Evolutionary conservation across 2,329 filamentous ascomycete genomes (phyloP).

Genomic region (Cadophora gregata): DNA sequence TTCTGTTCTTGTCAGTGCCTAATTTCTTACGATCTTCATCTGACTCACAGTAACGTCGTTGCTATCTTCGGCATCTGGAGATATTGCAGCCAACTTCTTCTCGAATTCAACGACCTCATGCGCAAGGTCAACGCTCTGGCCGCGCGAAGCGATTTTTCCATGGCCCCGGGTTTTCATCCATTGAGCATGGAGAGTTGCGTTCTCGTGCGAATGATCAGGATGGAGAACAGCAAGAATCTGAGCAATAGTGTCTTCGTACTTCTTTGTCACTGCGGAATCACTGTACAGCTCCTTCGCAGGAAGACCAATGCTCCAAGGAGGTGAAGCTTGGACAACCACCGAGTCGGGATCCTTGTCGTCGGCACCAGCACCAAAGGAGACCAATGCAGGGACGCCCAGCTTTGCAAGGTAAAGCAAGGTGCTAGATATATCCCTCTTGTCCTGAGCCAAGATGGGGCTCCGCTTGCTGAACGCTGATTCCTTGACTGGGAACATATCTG

Average conservation of each 20-base stretch:
- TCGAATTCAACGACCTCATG: conserved; percentile 62
- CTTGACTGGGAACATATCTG: conserved; percentile 50
- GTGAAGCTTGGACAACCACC: conserved; percentile 54
- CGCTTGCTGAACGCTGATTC: conserved; percentile 23
- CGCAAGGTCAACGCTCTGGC: conserved; percentile 31
- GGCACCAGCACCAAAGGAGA: conserved; percentile 39
- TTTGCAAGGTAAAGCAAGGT: conserved; percentile 54
- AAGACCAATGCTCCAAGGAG: conserved; percentile 58
- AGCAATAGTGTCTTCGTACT: conserved; percentile 55
- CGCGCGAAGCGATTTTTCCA: conserved; percentile 26
- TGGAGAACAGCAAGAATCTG: conserved; percentile 37
- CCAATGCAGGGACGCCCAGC: conserved; percentile 50
- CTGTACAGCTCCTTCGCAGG: conserved; percentile 67
- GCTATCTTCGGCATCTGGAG: conserved; percentile 62
- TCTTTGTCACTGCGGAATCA: conserved; percentile 56
- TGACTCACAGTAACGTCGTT: conserved; percentile 61
- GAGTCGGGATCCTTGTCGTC: conserved; percentile 57
- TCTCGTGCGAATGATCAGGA: conserved; percentile 29
- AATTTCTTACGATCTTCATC: background rate
- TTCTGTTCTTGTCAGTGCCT: conserved; percentile 48
- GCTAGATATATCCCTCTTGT: conserved; percentile 49
- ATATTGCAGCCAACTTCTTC: conserved; percentile 63
- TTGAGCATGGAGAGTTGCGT: conserved; percentile 28
- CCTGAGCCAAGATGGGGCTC: conserved; percentile 36
- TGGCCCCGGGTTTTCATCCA: conserved; percentile 22